A percentile compares a stretch with the other conserved stretches of the same genome.
Conservation (phyloP, 1,139 yeast species). For the Hyphopichia fennica region DNA sequence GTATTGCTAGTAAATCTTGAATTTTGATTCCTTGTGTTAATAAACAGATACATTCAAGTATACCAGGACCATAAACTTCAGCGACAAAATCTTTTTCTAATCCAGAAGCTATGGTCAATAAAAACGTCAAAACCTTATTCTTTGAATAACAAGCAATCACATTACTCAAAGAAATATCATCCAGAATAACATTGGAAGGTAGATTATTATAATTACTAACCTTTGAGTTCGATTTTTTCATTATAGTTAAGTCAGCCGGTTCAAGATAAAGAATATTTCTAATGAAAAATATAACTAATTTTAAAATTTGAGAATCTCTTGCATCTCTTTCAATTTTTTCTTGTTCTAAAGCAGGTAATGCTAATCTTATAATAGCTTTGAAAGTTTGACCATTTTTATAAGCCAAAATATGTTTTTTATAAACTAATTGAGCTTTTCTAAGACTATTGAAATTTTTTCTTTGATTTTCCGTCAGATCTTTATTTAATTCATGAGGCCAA, state of each 20-base stretch:
- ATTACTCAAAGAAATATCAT: conserved; percentile 67
- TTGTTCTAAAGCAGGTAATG: conserved; percentile 62
- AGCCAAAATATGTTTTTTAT: conserved; percentile 67
- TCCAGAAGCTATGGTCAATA: conserved; percentile 67
- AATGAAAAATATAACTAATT: conserved; percentile 70
- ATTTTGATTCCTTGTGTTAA: conserved; percentile 59
- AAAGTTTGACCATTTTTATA: conserved; percentile 63
- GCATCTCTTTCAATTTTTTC: conserved; percentile 59
- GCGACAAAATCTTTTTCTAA: conserved; percentile 65
- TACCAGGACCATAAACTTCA: conserved; percentile 57
- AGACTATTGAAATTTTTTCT: conserved; percentile 58
- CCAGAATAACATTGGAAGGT: conserved; percentile 55
- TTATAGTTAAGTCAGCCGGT: conserved; percentile 55
- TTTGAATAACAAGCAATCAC: conserved; percentile 58
- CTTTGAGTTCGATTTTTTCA: conserved; percentile 13
- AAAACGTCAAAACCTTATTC: conserved; percentile 70
- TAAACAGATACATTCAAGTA: conserved; percentile 70
- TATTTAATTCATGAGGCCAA: conserved; percentile 65
- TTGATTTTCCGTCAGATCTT: conserved; percentile 57
- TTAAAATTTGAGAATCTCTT: conserved; percentile 71
- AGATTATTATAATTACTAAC: conserved; percentile 36
- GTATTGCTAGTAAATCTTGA: conserved; percentile 10
- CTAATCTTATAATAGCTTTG: conserved; percentile 68
- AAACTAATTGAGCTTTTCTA: conserved; percentile 63
- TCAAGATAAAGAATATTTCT: conserved; percentile 77